phyloP scores from a whole-genome alignment of 768 basidiomycete species.

The Rhodotorula diobovata region DNA sequence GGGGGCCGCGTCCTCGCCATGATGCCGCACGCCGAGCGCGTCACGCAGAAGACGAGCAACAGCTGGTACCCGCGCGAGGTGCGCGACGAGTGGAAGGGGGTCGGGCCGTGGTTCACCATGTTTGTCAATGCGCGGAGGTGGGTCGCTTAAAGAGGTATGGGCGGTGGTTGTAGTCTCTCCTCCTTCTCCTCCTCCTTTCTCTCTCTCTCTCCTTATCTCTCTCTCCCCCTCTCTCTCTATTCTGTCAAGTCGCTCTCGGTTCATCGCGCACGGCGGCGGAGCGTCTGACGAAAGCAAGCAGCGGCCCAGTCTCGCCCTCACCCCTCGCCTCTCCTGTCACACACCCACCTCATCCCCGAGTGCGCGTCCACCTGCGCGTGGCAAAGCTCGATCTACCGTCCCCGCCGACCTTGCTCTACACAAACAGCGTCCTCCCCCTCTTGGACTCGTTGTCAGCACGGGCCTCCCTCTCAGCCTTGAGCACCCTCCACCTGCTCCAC shows the following conservation, averaged over 20 bases:
- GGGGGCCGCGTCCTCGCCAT: constrained; percentile 86
- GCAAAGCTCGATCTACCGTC: no score
- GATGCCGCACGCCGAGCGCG: constrained; percentile 98
- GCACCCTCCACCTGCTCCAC: constrained; percentile 48
- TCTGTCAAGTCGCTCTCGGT: no score
- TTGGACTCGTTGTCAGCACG: neutral
- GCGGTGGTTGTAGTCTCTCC: no score
- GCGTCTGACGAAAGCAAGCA: no score
- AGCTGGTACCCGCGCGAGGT: constrained; percentile 78
- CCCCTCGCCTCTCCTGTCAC: no score
- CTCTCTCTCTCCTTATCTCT: no score
- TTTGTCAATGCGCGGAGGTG: constrained; percentile 76
- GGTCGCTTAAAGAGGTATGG: constrained; percentile 30
- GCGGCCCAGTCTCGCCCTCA: no score
- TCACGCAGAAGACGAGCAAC: constrained; percentile 62
- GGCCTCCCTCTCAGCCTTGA: constrained; percentile 5
- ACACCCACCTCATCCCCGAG: no score
- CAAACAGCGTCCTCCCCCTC: constrained; percentile 28
- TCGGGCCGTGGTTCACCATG: constrained; percentile 89
- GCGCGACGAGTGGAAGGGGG: constrained; percentile 61
- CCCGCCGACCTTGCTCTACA: neutral
- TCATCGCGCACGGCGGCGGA: no score
- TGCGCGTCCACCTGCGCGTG: no score
- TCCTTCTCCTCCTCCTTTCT: no score
- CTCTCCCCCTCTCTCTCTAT: no score